Percentiles rank a stretch among this genome's conserved stretches.
These are phyloP conservation scores for Pythium dissimile DNA, from an alignment of 352 stramenopile genomes.

Conservation along the genomic window DNA sequence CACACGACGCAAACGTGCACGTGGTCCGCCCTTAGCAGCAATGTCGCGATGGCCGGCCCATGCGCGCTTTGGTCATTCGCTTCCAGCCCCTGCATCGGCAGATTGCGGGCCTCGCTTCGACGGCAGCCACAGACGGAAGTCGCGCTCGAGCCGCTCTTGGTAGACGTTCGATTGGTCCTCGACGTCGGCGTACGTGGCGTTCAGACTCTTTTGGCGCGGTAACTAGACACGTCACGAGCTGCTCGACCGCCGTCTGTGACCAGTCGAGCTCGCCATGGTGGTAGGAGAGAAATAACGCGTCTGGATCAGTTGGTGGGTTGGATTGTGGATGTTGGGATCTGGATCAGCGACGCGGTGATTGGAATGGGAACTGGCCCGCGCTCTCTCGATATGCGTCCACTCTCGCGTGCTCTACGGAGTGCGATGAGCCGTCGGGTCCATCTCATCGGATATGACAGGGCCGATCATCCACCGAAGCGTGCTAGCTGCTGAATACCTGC, in stretches of 20 bases:
- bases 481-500: too few relatives aligned
- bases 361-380: not conserved
- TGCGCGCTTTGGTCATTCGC: slow-evolving; percentile 3
- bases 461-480: too few relatives aligned
- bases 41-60: slow-evolving; percentile 8
- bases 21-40: not conserved
- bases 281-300: slow-evolving; percentile 12
- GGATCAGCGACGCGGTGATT: not conserved
- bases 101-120: not conserved
- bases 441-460: not conserved
- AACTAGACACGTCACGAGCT: too few relatives aligned
- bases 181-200: not conserved
- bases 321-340: not conserved
- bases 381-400: slow-evolving; percentile 7
- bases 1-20: slow-evolving; percentile 13
- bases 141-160: not conserved
- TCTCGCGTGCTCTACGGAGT: slow-evolving; percentile 14
- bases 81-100: slow-evolving; percentile 17
- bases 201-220: too few relatives aligned
- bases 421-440: not conserved
- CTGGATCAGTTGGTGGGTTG: too few relatives aligned
- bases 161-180: not conserved
- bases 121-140: slow-evolving; percentile 8
- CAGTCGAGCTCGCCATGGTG: slow-evolving; percentile 13
- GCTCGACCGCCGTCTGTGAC: not conserved